These are phyloP conservation scores for Phlyctochytrium arcticum DNA, from an alignment of 192 early-diverging fungal genomes.

Conservation along the genomic window DNA sequence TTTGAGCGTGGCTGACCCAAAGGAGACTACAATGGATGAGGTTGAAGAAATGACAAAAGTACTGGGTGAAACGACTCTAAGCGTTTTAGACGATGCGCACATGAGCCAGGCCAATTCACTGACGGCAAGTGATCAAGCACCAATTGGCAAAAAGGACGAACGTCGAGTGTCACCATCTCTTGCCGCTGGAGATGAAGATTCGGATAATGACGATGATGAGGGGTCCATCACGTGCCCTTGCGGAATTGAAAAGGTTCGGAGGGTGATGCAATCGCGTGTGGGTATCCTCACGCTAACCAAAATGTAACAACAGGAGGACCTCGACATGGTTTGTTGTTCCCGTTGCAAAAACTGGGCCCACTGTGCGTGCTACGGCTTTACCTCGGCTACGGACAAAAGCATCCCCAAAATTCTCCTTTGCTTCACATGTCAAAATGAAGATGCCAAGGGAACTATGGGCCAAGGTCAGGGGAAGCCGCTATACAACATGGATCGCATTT, in stretches of 20 bases:
- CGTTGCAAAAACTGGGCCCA: slow-evolving; percentile 38
- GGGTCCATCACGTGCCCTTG: slow-evolving; percentile 31
- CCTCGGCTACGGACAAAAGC: slow-evolving; percentile 15
- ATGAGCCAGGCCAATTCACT: no score
- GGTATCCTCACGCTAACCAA: no score
- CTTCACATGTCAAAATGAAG: slow-evolving; percentile 30
- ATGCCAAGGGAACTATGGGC: slow-evolving; percentile 4
- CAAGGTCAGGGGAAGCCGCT: not conserved
- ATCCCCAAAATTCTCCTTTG: slow-evolving; percentile 26
- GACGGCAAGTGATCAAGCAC: no score
- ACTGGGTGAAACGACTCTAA: no score
- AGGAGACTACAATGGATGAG: no score
- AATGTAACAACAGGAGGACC: slow-evolving; percentile 15
- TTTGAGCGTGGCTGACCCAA: no score
- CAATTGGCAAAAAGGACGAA: no score
- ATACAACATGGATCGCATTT: slow-evolving; percentile 17
- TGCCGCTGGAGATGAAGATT: not conserved
- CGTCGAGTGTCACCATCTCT: no score
- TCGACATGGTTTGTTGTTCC: slow-evolving; percentile 30
- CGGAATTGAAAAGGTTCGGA: slow-evolving; percentile 17
- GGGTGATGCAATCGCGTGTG: not conserved
- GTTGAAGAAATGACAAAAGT: no score
- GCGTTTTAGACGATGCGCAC: no score
- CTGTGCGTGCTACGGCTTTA: slow-evolving; percentile 38
- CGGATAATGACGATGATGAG: not conserved